Evolutionary conservation across 441 rosid genomes (phyloP), one percentile per base, ranked within the genome.

Genomic region (Croton setiger): DNA sequence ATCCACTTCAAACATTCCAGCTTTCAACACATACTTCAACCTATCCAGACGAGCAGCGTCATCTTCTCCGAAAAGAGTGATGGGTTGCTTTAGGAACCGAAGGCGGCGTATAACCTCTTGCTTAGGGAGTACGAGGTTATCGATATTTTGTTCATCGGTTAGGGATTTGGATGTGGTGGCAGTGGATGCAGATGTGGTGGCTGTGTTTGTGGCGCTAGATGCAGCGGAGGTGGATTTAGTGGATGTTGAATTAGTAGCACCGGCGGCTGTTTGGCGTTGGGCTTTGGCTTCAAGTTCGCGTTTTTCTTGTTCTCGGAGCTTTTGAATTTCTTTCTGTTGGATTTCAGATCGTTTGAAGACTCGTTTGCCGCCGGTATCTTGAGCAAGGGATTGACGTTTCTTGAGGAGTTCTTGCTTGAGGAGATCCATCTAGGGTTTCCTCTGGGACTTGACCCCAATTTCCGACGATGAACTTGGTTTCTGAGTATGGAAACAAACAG

Each of bases 11-110:
- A 89, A 91, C 20, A 79, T 68, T 41, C 97, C 97, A 3, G 89
- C 86, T 51, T 86, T 89, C 72, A 91, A 74, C 9, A 91, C 92
- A 47, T 81, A 81, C 75, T 89, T 89, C 53, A 91, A 81, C 27
- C 97, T 78, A 68, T 87, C 93, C 9, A 91, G 88, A n/a, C 96
- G 80, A 0, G 96, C 85, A 7, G 74, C 85, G 53, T 89, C 92
- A 54, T 91, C 96, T 67, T 91, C 97, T 7, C 93, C 96, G 59
- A 91, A 91, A 33, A 89, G 91, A 59, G 97, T 91, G 63, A 91
- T 81, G 6, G 93, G 97, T 74, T 89, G 92, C 14, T 89, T 89
- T 8, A 91, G 91, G 74, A 91, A 77, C 5, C 96, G 84, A 72
- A 91, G 79, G 18, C 96, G 85, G n/a, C 93, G 91, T 71, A 87